A percentile compares a stretch with the other conserved stretches of the same genome.
phyloP scores from a whole-genome alignment of 768 basidiomycete genomes.

The Mycena chlorophos region DNA sequence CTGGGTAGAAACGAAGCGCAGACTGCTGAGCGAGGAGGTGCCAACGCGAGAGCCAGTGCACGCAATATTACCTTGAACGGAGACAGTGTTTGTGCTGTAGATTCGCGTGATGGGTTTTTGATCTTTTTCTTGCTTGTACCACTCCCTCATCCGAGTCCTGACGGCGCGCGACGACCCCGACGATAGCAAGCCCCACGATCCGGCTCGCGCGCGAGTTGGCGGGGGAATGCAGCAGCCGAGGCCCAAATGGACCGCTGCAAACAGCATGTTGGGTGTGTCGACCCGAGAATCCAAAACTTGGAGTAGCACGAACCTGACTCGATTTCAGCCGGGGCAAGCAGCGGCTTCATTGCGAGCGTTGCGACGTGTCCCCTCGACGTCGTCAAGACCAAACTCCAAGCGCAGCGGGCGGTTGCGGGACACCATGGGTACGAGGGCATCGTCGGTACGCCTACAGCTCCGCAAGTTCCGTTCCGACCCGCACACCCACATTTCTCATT shows the following conservation, averaged over 20 bases:
- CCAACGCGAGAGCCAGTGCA: no score
- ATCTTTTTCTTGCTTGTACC: no score
- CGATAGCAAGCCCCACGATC: conserved; percentile 26
- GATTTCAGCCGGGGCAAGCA: conserved; percentile 83
- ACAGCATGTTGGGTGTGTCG: conserved; percentile 78
- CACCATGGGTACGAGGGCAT: conserved; percentile 78
- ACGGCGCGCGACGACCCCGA: conserved; percentile 20
- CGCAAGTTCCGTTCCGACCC: conserved; percentile 1
- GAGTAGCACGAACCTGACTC: conserved; percentile 14
- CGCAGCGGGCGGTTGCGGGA: conserved; percentile 74
- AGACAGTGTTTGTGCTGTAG: no score
- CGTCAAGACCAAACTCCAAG: conserved; percentile 95
- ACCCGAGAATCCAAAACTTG: conserved; percentile 12
- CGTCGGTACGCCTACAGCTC: conserved; percentile 48
- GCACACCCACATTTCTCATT: conserved; percentile 10
- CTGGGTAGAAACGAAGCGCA: no score
- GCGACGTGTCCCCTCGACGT: conserved; percentile 98
- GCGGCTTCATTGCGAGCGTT: conserved; percentile 88
- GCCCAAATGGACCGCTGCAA: conserved; percentile 61
- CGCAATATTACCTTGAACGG: no score
- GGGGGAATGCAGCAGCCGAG: conserved; percentile 64
- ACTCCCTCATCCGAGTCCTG: conserved; percentile 4
- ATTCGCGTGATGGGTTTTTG: no score
- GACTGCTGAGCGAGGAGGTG: no score
- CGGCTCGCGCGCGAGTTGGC: conserved; percentile 58